phyloP scores from a whole-genome alignment of 129 eudicot genomes.

The Arctium minus region DNA sequence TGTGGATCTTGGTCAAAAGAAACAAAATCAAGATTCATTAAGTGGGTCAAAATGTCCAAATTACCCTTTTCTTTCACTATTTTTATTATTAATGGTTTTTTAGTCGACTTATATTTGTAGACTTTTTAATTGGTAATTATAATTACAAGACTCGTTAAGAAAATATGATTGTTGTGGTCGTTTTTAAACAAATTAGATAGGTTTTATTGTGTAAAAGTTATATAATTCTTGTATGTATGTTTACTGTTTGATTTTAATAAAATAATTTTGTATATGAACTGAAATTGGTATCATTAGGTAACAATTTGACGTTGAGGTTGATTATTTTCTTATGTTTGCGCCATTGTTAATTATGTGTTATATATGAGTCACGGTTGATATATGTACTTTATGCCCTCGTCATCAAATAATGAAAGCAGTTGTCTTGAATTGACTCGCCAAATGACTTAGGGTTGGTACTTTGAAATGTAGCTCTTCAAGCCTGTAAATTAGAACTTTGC shows the following conservation, averaged over 20 bases:
- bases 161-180: neutral
- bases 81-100: neutral
- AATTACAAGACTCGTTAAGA: too few species aligned
- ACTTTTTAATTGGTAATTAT: too few species aligned
- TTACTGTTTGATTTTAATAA: neutral
- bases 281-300: too few species aligned
- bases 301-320: neutral
- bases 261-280: too few species aligned
- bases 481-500: neutral
- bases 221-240: too few species aligned
- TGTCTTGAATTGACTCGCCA: neutral
- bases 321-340: too few species aligned
- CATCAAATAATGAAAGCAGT: too few species aligned
- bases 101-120: too few species aligned
- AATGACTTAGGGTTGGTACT: neutral
- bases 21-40: neutral
- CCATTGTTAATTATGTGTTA: neutral
- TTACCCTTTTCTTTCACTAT: neutral
- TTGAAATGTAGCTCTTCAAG: neutral
- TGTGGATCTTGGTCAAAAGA: slow-evolving; percentile 18
- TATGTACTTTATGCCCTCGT: neutral
- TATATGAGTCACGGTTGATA: neutral
- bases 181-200: too few species aligned
- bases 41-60: neutral
- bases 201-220: neutral